Conservation (phyloP, 1,139 yeast species). For the Yamadazyma kanchanaburiensis region DNA sequence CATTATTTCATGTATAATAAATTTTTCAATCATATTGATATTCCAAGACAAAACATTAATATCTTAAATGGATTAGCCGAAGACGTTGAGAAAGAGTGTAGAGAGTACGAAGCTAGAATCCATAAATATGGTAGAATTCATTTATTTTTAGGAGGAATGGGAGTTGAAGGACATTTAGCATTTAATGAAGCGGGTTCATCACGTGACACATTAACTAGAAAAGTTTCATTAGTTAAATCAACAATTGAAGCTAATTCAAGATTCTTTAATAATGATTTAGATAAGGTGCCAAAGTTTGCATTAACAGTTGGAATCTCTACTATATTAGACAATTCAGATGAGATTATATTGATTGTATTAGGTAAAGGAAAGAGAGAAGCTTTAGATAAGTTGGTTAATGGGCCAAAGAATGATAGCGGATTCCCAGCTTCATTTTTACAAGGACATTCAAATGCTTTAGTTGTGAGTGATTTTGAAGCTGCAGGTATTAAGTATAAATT, state of each 20-base stretch:
- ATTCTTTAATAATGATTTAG: conserved; percentile 45
- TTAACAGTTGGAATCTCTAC: conserved; percentile 62
- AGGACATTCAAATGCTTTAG: conserved; percentile 41
- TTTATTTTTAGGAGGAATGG: conserved; percentile 60
- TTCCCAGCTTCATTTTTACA: conserved; percentile 48
- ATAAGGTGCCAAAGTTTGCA: conserved; percentile 53
- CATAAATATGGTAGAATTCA: conserved; percentile 50
- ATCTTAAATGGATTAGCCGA: conserved; percentile 53
- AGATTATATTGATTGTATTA: conserved; percentile 47
- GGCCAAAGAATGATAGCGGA: conserved; percentile 29
- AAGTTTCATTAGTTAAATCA: conserved; percentile 47
- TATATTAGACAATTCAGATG: conserved; percentile 56
- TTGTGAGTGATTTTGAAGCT: conserved; percentile 47
- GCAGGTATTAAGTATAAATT: conserved; percentile 10
- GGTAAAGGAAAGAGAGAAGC: conserved; percentile 45
- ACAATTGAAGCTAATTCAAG: conserved; percentile 58
- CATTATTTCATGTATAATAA: conserved; percentile 61
- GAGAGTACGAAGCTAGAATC: conserved; percentile 49
- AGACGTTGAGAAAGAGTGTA: conserved; percentile 48
- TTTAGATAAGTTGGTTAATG: conserved; percentile 40
- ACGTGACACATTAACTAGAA: conserved; percentile 46
- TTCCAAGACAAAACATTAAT: conserved; percentile 52
- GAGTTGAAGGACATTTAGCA: conserved; percentile 65
- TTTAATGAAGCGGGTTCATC: conserved; percentile 60
- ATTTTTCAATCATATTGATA: conserved; percentile 58